A percentile compares a stretch with the other conserved stretches of the same genome.
Evolutionary conservation across 306 rosid genomes (phyloP).

Genomic region (Castanopsis chinensis): DNA sequence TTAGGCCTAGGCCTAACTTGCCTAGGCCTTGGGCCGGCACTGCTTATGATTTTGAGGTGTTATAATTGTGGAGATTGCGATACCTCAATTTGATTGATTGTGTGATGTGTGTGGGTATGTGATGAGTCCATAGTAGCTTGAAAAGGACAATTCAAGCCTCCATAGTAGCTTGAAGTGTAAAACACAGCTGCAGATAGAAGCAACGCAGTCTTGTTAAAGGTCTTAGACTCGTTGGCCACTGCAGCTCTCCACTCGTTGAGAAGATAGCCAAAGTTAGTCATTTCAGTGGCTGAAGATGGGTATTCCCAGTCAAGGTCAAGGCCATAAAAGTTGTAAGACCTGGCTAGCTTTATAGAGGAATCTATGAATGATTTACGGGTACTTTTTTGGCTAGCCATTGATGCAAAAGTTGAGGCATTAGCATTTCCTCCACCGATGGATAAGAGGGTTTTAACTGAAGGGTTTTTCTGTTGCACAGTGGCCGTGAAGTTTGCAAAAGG

Average conservation of each 20-base stretch:
- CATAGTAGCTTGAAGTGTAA: conserved; percentile 5
- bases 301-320: conserved; percentile 53
- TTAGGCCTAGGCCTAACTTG: no score
- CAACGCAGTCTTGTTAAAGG: conserved; percentile 6
- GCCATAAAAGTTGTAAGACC: conserved; percentile 34
- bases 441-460: conserved; percentile 37
- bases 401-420: conserved; percentile 10
- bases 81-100: no score
- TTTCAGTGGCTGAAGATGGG: conserved; percentile 26
- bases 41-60: no score
- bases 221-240: conserved; percentile 21
- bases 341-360: conserved; percentile 34
- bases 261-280: conserved; percentile 36
- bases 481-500: conserved; percentile 35
- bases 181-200: conserved; percentile 36
- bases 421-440: conserved; percentile 51
- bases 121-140: no score
- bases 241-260: conserved; percentile 42
- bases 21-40: no score
- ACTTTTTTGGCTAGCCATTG: conserved; percentile 36
- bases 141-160: neutral
- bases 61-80: no score
- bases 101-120: no score
- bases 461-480: conserved; percentile 41
- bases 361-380: conserved; percentile 37